Conservation (phyloP, 2,329 filamentous ascomycete genomes). For the Xylariaceae sp. region DNA sequence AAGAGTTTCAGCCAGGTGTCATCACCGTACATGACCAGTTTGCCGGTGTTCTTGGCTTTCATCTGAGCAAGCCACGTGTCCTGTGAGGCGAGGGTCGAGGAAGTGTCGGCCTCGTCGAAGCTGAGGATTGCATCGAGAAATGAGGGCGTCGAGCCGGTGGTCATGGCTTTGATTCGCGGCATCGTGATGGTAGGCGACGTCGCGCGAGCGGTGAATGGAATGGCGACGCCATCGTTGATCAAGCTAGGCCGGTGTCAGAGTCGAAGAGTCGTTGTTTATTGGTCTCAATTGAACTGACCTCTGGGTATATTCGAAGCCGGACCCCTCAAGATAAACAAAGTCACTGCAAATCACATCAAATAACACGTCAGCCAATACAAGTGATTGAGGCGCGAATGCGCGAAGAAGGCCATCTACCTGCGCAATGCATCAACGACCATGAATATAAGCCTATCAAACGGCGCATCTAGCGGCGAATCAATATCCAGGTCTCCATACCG, state of each 20-base stretch:
- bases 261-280: neutral
- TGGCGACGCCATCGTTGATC: slow-evolving; percentile 73
- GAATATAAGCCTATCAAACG: slow-evolving; percentile 87
- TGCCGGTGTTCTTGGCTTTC: slow-evolving; percentile 64
- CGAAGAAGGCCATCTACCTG: slow-evolving; percentile 50
- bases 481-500: slow-evolving; percentile 54
- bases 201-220: slow-evolving; percentile 93
- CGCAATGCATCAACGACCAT: slow-evolving; percentile 96
- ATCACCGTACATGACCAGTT: slow-evolving; percentile 91
- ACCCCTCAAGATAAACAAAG: slow-evolving; percentile 78
- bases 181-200: slow-evolving; percentile 97
- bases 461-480: slow-evolving; percentile 55
- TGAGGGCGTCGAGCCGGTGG: slow-evolving; percentile 94
- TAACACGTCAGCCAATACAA: slow-evolving; percentile 10
- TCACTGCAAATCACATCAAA: slow-evolving; percentile 52
- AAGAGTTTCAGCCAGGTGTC: slow-evolving; percentile 99
- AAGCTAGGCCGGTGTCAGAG: slow-evolving; percentile 48
- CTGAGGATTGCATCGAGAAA: slow-evolving; percentile 97
- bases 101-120: slow-evolving; percentile 88
- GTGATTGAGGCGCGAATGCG: neutral
- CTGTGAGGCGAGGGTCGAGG: slow-evolving; percentile 78
- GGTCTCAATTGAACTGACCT: slow-evolving; percentile 48
- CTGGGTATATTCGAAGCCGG: slow-evolving; percentile 84
- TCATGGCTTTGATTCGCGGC: slow-evolving; percentile 95
- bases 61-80: slow-evolving; percentile 97